phyloP scores from a whole-genome alignment of 2,329 filamentous ascomycete species.

The Xylariaceae sp. region DNA sequence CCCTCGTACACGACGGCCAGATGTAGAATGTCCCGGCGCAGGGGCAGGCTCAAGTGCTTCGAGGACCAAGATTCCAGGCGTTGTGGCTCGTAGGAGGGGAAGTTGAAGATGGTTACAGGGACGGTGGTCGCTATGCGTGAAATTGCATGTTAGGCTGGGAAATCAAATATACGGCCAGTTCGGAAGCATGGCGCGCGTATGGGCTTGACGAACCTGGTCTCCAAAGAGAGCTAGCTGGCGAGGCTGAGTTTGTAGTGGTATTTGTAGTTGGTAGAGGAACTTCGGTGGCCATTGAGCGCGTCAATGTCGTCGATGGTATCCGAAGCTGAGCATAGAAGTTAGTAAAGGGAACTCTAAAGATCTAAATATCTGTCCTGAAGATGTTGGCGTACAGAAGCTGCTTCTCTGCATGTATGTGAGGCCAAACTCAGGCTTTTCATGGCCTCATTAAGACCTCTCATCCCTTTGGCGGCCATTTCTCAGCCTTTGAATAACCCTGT shows the following conservation, averaged over 20 bases:
- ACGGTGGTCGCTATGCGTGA: conserved; percentile 65
- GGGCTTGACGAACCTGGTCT: conserved; percentile 50
- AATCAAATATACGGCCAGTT: background rate
- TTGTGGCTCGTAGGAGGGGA: conserved; percentile 86
- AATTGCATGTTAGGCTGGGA: conserved; percentile 15
- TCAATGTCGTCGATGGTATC: conserved; percentile 47
- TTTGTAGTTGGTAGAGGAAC: conserved; percentile 49
- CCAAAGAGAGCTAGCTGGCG: conserved; percentile 45
- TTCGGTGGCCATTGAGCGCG: conserved; percentile 64
- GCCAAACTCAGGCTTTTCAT: conserved; percentile 58
- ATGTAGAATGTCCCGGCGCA: conserved; percentile 91
- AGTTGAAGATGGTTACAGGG: conserved; percentile 85
- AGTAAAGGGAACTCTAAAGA: background rate
- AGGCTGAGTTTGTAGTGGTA: conserved; percentile 45
- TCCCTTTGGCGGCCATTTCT: conserved; percentile 56
- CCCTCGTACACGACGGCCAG: conserved; percentile 92
- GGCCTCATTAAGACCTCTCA: conserved; percentile 60
- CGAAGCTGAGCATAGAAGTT: conserved; percentile 31
- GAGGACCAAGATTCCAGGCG: conserved; percentile 78
- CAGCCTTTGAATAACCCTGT: no score
- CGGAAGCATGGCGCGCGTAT: background rate
- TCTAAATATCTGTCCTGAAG: background rate
- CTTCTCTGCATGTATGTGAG: conserved; percentile 50
- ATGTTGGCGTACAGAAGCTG: conserved; percentile 38
- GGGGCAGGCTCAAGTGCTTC: conserved; percentile 84